Evolutionary conservation across 2,329 filamentous ascomycete species (phyloP).

Genomic region (Westerdykella sp.): DNA sequence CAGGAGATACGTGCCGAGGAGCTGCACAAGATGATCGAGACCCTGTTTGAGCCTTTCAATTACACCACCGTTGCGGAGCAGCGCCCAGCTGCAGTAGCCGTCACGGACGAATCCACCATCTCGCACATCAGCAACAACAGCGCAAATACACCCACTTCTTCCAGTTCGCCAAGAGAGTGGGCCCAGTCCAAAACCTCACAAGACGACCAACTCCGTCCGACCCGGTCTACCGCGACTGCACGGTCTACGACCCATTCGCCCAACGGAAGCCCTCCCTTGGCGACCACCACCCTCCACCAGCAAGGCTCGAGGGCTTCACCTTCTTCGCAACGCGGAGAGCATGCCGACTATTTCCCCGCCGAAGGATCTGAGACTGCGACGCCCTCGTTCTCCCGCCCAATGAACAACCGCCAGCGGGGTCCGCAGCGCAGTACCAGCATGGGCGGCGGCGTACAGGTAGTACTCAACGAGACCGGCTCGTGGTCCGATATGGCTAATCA

Average conservation of each 20-base stretch:
- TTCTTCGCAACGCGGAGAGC: conserved; percentile 31
- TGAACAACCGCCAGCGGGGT: conserved; percentile 47
- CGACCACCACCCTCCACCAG: conserved; percentile 20
- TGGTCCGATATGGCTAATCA: conserved; percentile 89
- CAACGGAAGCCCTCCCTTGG: conserved; percentile 44
- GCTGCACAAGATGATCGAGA: conserved; percentile 88
- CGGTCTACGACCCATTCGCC: conserved; percentile 44
- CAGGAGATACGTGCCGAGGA: conserved; percentile 94
- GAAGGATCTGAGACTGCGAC: conserved; percentile 22
- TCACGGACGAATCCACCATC: conserved; percentile 23
- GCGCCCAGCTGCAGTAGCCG: conserved; percentile 42
- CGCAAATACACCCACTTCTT: conserved; percentile 28
- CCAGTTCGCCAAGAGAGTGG: conserved; percentile 27
- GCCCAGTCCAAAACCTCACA: conserved; percentile 28
- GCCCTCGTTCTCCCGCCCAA: conserved; percentile 36
- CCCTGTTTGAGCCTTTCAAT: conserved; percentile 89
- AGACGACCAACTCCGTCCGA: conserved; percentile 34
- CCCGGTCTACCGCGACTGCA: conserved; percentile 30
- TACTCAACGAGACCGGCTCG: conserved; percentile 79
- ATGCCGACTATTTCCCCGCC: conserved; percentile 30
- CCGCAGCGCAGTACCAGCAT: conserved; percentile 68
- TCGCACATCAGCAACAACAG: conserved; percentile 32
- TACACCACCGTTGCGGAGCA: conserved; percentile 79
- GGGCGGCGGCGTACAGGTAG: conserved; percentile 81
- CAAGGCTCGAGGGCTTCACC: conserved; percentile 22